phyloP scores from a whole-genome alignment of 1,284 basidiomycete species.

The Malassezia equina region DNA sequence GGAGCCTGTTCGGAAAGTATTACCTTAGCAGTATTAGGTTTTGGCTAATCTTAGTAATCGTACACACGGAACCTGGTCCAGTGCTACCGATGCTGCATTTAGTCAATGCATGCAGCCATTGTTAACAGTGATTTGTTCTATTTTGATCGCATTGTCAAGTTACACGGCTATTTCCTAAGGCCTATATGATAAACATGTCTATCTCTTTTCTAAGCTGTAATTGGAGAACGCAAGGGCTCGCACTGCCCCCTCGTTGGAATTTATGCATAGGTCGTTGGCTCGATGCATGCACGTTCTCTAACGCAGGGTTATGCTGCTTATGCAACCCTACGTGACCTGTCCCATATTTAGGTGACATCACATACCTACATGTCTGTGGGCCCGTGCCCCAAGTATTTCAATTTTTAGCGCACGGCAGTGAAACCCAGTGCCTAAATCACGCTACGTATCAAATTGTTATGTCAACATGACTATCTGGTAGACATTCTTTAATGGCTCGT shows the following conservation, averaged over 20 bases:
- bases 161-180: neutral
- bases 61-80: neutral
- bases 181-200: neutral
- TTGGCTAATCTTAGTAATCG: neutral
- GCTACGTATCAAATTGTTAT: neutral
- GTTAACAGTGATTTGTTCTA: neutral
- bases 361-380: too few species aligned
- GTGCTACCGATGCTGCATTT: neutral
- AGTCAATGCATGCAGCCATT: neutral
- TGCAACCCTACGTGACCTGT: neutral
- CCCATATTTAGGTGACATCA: neutral
- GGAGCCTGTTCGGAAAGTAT: neutral
- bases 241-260: neutral
- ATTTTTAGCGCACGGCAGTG: neutral
- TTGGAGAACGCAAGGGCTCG: neutral
- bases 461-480: neutral
- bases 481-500: conserved; percentile 30
- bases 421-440: neutral
- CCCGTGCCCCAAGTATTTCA: too few species aligned
- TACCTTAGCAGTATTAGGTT: neutral
- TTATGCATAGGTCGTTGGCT: neutral
- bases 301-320: neutral
- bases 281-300: neutral
- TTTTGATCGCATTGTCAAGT: neutral
- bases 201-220: neutral